Evolutionary conservation across 768 basidiomycete genomes (phyloP).

Genomic region (Sporobolomyces pararoseus): DNA sequence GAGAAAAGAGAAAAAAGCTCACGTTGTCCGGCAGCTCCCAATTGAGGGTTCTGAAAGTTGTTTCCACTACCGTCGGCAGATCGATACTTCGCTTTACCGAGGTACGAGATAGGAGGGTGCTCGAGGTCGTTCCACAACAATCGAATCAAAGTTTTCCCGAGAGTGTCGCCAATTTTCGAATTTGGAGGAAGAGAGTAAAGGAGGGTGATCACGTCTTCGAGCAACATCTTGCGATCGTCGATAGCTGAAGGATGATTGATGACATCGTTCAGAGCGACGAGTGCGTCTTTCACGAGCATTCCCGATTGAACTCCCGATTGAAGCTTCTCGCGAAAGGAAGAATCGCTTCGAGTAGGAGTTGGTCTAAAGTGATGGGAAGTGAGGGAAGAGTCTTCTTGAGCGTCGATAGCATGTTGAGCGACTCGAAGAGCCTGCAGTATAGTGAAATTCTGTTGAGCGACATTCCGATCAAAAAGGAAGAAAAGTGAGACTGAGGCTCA

Average conservation of each 20-base stretch:
- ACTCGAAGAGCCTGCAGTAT: conserved; percentile 2
- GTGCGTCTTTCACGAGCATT: neutral
- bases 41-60: conserved; percentile 63
- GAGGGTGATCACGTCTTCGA: conserved; percentile 7
- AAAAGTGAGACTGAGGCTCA: neutral
- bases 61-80: conserved; percentile 73
- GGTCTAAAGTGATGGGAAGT: too few relatives aligned
- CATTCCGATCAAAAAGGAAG: too few relatives aligned
- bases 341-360: neutral
- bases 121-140: conserved; percentile 61
- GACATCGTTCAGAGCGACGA: neutral
- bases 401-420: neutral
- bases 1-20: neutral
- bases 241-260: neutral
- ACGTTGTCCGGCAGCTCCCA: conserved; percentile 70
- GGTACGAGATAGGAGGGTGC: conserved; percentile 24
- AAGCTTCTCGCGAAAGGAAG: neutral
- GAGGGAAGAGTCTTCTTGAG: neutral
- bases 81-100: conserved; percentile 52
- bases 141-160: conserved; percentile 14
- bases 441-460: neutral
- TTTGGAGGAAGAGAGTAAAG: conserved; percentile 21
- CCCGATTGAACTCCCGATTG: neutral
- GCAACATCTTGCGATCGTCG: conserved; percentile 12
- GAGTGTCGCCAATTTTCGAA: conserved; percentile 2